These are phyloP conservation scores for Ceratocystiopsis sp. DNA, from an alignment of 2,329 filamentous ascomycete genomes.

Conservation along the genomic window DNA sequence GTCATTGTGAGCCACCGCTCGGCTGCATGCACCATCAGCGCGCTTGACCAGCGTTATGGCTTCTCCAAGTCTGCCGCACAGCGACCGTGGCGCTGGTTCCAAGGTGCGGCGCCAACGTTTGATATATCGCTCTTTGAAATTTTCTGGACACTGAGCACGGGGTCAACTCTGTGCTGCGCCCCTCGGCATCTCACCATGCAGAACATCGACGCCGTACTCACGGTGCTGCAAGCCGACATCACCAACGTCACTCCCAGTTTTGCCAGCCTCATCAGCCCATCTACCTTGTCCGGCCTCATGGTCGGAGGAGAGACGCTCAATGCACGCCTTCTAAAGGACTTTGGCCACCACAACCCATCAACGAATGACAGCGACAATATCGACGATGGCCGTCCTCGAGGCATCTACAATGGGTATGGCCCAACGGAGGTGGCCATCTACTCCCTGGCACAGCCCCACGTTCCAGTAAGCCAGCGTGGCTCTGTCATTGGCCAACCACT, in stretches of 20 bases:
- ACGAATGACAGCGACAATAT: conserved; percentile 11
- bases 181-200: conserved; percentile 14
- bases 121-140: conserved; percentile 11
- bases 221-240: conserved; percentile 17
- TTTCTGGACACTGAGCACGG: conserved; percentile 12
- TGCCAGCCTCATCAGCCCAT: conserved; percentile 17
- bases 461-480: conserved; percentile 12
- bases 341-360: too few species aligned
- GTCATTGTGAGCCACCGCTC: conserved; percentile 36
- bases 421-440: conserved; percentile 14
- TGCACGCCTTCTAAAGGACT: too few species aligned
- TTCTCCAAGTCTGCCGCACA: neutral
- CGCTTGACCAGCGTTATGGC: conserved; percentile 11
- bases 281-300: conserved; percentile 15
- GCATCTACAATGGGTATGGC: conserved; percentile 13
- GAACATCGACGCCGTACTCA: conserved; percentile 10
- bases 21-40: conserved; percentile 16
- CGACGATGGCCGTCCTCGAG: neutral
- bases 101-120: conserved; percentile 19
- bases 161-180: conserved; percentile 19
- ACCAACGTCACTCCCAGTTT: conserved; percentile 22
- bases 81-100: conserved; percentile 18
- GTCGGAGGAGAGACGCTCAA: conserved; percentile 11
- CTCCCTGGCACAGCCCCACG: conserved; percentile 6
- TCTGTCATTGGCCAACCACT: conserved; percentile 20